phyloP scores from a whole-genome alignment of 2,329 filamentous ascomycete genomes.

The Gremmenia infestans region DNA sequence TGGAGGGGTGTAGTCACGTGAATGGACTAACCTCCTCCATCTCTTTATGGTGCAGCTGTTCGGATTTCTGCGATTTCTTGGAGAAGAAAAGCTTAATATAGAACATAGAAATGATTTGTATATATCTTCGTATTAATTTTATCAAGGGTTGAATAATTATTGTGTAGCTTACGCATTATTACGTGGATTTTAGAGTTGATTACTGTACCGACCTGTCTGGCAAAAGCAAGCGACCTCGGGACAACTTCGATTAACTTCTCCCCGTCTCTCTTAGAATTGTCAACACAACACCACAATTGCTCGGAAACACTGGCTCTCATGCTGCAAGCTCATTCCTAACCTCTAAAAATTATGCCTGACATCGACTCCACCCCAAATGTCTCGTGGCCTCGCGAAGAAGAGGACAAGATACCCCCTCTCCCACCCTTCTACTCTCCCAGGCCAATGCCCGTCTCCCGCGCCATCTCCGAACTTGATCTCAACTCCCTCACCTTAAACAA shows the following conservation, averaged over 20 bases:
- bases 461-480: conserved; percentile 32
- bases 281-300: background rate
- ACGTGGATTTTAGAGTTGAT: background rate
- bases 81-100: no score
- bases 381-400: conserved; percentile 17
- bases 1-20: no score
- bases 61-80: no score
- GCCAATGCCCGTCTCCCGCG: conserved; percentile 31
- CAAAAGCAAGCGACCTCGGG: background rate
- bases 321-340: background rate
- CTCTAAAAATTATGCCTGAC: conserved; percentile 13
- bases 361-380: conserved; percentile 8
- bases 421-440: conserved; percentile 33
- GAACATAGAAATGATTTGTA: no score
- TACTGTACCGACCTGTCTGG: background rate
- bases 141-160: no score
- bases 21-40: no score
- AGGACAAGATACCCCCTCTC: conserved; percentile 24
- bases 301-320: background rate
- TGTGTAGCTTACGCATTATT: background rate
- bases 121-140: no score
- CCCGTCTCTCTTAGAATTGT: background rate
- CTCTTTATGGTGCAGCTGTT: no score
- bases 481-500: conserved; percentile 15
- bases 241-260: background rate